Conservation (phyloP, 1,284 basidiomycete genomes). For the Ustilago tritici region DNA sequence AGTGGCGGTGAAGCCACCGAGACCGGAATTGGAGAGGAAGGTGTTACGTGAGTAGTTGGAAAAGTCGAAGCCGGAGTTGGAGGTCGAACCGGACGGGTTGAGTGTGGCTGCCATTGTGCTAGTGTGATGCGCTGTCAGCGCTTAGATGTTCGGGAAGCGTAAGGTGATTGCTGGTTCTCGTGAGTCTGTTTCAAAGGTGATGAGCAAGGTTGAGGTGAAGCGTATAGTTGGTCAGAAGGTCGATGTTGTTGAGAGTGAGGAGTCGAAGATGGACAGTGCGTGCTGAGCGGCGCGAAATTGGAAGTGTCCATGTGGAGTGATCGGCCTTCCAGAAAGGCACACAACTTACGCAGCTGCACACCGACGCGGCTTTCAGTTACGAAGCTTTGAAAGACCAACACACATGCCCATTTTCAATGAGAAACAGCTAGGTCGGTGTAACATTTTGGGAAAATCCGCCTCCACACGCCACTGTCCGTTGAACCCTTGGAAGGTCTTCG, state of each 20-base stretch:
- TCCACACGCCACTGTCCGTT: slow-evolving; percentile 18
- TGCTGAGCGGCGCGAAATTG: background rate
- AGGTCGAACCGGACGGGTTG: slow-evolving; percentile 12
- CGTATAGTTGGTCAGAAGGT: background rate
- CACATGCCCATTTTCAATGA: slow-evolving; percentile 5
- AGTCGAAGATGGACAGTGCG: slow-evolving; percentile 27
- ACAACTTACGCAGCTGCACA: slow-evolving; percentile 7
- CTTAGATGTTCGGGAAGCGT: background rate
- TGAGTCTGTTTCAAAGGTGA: background rate
- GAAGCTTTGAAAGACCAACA: slow-evolving; percentile 22
- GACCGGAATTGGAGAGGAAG: slow-evolving; percentile 78
- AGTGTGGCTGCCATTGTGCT: slow-evolving; percentile 19
- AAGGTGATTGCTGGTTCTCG: background rate
- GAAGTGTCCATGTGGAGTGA: slow-evolving; percentile 42
- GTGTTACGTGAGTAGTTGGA: slow-evolving; percentile 81
- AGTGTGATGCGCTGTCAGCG: background rate
- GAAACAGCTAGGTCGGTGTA: slow-evolving; percentile 6
- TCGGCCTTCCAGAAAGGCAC: slow-evolving; percentile 16
- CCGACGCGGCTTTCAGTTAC: slow-evolving; percentile 18
- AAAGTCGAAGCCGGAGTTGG: slow-evolving; percentile 77
- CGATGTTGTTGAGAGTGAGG: slow-evolving; percentile 4
- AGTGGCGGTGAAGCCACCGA: slow-evolving; percentile 71
- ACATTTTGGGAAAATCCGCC: slow-evolving; percentile 12
- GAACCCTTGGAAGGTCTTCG: slow-evolving; percentile 2
- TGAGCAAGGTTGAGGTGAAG: background rate